Evolutionary conservation across 2,329 filamentous ascomycete species (phyloP), one percentile per base, ranked within the genome.

Genomic region (Ascochyta pisi): DNA sequence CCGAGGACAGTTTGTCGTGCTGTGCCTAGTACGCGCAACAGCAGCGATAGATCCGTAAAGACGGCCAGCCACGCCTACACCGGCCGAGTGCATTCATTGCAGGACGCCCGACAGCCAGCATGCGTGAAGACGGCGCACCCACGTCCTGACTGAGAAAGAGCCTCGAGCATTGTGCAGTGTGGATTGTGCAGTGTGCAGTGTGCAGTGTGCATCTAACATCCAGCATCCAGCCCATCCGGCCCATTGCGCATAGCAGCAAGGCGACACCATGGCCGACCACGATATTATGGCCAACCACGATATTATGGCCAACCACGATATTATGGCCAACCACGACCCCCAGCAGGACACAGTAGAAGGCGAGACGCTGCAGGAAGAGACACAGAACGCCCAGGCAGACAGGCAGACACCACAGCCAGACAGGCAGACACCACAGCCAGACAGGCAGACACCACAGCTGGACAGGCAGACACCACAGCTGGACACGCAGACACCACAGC

Each of bases 221-320:
- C 54, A 62, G 60, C 56, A 46, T 56, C 57, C 54, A 57, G 42
- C 57, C 61, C 45, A 55, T 61, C 57, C 58, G 39, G 48, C 54
- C 24, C 47, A 49, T 42, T 22, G 46, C 35, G 37, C 37, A 34
- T 19, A 19, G 33, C 19, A 19, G 19, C 19, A 19, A 19, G 44
- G 57, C 56, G 50, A 51, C 65, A 68, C 65, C 59, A 76, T 76
- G 74, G 71, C 74, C 68, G 71, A 73, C 68, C 60, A 16, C 16
- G 16, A 16, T 16, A 16, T 1, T 16, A 76, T 76, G 74, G 71
- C 74, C 68, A 70, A 19, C 19, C 19, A 19, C 19, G 19, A 19
- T 19, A 19, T 3, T 19, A 19, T 19, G 19, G 19, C 19, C 19
- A 19, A 19, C 19, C 19, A 19, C 19, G 19, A 19, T 19, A 19